A percentile compares a stretch with the other conserved stretches of the same genome.
These are phyloP conservation scores for Gossypium rotundifolium DNA, from an alignment of 345 rosid genomes.

Conservation along the genomic window DNA sequence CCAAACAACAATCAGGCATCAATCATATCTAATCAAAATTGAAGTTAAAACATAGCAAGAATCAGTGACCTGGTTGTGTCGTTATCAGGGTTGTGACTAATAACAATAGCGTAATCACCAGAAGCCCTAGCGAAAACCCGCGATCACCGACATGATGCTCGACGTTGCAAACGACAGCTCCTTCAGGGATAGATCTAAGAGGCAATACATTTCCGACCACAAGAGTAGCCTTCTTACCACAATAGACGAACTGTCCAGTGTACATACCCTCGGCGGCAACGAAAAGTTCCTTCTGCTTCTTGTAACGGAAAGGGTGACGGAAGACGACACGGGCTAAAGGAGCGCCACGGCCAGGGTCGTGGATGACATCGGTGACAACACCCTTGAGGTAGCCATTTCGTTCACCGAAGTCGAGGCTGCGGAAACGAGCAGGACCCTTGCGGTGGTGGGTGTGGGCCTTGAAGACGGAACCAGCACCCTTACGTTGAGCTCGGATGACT, in stretches of 20 bases:
- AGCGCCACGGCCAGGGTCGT: slow-evolving; percentile 73
- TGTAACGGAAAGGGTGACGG: slow-evolving; percentile 64
- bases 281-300: slow-evolving; percentile 72
- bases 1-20: background rate
- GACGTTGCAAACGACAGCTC: slow-evolving; percentile 66
- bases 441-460: slow-evolving; percentile 78
- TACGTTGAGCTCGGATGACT: slow-evolving; percentile 67
- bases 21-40: background rate
- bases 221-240: slow-evolving; percentile 53
- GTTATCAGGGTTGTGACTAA: slow-evolving; percentile 62
- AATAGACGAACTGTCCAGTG: slow-evolving; percentile 54
- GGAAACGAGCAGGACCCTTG: slow-evolving; percentile 66
- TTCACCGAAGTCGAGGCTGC: slow-evolving; percentile 66
- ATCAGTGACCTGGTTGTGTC: slow-evolving; percentile 45
- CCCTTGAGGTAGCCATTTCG: slow-evolving; percentile 65
- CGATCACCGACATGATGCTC: slow-evolving; percentile 76
- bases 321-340: slow-evolving; percentile 57
- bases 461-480: slow-evolving; percentile 76
- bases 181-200: slow-evolving; percentile 60
- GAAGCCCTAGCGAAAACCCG: slow-evolving; percentile 27
- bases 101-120: slow-evolving; percentile 56
- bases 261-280: slow-evolving; percentile 53
- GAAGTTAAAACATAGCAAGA: background rate
- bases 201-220: slow-evolving; percentile 55
- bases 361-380: slow-evolving; percentile 57